phyloP scores from a whole-genome alignment of 805 yeast species.

The Brettanomyces bruxellensis region DNA sequence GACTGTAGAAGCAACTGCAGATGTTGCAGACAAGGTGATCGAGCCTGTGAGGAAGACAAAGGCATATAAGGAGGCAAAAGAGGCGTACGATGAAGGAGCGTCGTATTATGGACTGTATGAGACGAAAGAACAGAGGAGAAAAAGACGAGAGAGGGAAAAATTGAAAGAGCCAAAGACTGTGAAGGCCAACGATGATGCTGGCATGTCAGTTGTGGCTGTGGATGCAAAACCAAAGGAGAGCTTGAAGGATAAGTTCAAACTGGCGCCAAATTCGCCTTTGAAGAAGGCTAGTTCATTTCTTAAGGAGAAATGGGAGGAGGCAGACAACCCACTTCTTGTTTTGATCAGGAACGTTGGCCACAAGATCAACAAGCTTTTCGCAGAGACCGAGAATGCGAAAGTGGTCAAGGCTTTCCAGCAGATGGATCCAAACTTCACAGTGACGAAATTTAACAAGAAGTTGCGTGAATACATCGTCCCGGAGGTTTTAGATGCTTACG shows the following conservation, averaged over 20 bases:
- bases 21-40: slow-evolving; percentile 72
- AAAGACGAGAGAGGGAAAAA: slow-evolving; percentile 57
- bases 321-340: slow-evolving; percentile 84
- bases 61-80: slow-evolving; percentile 79
- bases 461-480: slow-evolving; percentile 90
- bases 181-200: slow-evolving; percentile 73
- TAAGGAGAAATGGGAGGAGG: slow-evolving; percentile 79
- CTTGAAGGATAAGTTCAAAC: slow-evolving; percentile 50
- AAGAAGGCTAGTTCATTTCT: slow-evolving; percentile 57
- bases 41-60: slow-evolving; percentile 92
- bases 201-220: slow-evolving; percentile 74
- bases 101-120: slow-evolving; percentile 90
- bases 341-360: slow-evolving; percentile 70
- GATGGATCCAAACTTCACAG: slow-evolving; percentile 83
- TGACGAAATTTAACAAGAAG: slow-evolving; percentile 70
- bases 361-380: slow-evolving; percentile 80
- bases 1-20: slow-evolving; percentile 76
- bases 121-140: slow-evolving; percentile 69
- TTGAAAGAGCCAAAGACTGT: slow-evolving; percentile 55
- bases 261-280: slow-evolving; percentile 55
- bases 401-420: slow-evolving; percentile 79
- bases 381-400: slow-evolving; percentile 93
- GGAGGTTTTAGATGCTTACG: slow-evolving; percentile 90
- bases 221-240: slow-evolving; percentile 54
- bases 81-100: slow-evolving; percentile 88